Evolutionary conservation across 495 filamentous ascomycete genomes (phyloP).

Genomic region (Extremus antarcticus): DNA sequence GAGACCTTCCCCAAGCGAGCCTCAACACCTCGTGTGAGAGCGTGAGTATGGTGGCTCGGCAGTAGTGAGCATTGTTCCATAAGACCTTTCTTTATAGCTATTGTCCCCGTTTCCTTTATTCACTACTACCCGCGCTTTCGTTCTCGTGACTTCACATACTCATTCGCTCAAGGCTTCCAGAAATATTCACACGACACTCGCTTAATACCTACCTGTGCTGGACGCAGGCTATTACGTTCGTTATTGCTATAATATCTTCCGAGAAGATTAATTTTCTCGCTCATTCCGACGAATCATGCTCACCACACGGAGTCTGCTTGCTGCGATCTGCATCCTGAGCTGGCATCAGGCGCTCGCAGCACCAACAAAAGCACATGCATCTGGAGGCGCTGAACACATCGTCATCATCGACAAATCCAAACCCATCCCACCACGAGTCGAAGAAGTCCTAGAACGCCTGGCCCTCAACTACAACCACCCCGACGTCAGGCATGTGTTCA

Average conservation of each 20-base stretch:
- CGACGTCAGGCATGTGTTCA: conserved; percentile 31
- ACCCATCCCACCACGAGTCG: conserved; percentile 16
- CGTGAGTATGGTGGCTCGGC: too few relatives aligned
- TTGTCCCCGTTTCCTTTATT: neutral
- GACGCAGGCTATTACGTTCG: neutral
- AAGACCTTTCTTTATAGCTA: neutral
- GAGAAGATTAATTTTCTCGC: neutral
- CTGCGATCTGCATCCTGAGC: neutral
- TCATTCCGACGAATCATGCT: neutral
- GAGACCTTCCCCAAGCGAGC: neutral
- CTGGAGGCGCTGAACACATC: conserved; percentile 30
- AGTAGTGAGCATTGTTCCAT: neutral
- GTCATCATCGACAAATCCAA: conserved; percentile 24
- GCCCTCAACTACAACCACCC: conserved; percentile 17
- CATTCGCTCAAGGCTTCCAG: neutral
- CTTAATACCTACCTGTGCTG: neutral
- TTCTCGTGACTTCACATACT: neutral
- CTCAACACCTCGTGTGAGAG: neutral
- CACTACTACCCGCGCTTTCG: neutral
- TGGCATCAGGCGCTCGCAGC: conserved; percentile 1
- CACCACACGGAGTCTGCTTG: neutral
- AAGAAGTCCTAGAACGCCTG: conserved; percentile 24
- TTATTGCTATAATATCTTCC: neutral
- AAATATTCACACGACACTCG: neutral
- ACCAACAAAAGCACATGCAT: conserved; percentile 12